Conservation (phyloP, 495 filamentous ascomycete genomes). For the Cercophora sp. region DNA sequence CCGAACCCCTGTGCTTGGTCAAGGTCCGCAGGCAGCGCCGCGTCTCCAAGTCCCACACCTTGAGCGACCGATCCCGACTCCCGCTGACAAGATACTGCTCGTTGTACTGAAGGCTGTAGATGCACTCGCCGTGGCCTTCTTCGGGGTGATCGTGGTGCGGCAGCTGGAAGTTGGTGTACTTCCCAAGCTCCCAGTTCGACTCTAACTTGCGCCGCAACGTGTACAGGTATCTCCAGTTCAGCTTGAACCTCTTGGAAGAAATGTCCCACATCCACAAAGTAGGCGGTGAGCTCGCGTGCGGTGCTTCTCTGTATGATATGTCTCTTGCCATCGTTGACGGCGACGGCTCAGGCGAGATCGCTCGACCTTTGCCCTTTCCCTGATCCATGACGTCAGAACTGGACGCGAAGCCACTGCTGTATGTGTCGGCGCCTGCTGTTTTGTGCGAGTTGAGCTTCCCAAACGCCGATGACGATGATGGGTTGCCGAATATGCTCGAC, state of each 20-base stretch:
- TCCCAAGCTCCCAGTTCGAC: conserved; percentile 83
- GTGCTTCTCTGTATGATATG: too few species aligned
- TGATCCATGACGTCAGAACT: conserved; percentile 31
- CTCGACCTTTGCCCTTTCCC: conserved; percentile 17
- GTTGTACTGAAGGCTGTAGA: conserved; percentile 89
- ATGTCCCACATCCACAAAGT: conserved; percentile 41
- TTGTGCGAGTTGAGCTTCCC: conserved; percentile 10
- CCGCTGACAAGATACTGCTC: conserved; percentile 87
- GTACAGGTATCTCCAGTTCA: conserved; percentile 86
- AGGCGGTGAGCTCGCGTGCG: too few species aligned
- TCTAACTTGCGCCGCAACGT: conserved; percentile 82
- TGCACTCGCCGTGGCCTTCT: conserved; percentile 87
- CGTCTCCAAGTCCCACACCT: conserved; percentile 87
- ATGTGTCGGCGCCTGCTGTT: conserved; percentile 18
- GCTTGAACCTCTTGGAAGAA: conserved; percentile 43
- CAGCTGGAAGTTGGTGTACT: conserved; percentile 80
- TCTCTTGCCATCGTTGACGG: too few species aligned
- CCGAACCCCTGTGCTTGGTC: conserved; percentile 74
- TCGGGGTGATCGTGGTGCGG: conserved; percentile 76
- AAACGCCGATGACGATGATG: too few species aligned
- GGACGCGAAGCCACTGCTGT: conserved; percentile 4
- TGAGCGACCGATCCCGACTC: conserved; percentile 80
- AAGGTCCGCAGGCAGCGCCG: conserved; percentile 73
- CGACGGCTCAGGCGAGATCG: conserved; percentile 12
- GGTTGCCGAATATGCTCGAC: conserved; percentile 36